A percentile compares a stretch with the other conserved stretches of the same genome.
These are phyloP conservation scores for Rosa persica DNA, from an alignment of 306 rosid genomes.

Conservation along the genomic window DNA sequence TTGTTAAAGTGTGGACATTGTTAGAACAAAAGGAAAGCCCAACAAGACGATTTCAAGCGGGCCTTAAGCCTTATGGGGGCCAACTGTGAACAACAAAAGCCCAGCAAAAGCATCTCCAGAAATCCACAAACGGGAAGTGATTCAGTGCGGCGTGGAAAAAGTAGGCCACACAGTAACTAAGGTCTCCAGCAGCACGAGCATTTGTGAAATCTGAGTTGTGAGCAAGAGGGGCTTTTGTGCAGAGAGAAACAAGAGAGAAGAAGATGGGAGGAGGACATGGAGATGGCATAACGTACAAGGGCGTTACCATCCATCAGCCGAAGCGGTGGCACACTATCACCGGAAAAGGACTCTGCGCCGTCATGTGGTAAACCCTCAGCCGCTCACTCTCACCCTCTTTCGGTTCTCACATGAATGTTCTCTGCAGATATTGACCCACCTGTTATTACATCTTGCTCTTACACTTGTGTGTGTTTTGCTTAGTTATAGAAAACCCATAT, in stretches of 20 bases:
- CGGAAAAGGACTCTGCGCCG: constrained; percentile 95
- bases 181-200: background rate
- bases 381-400: background rate
- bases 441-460: background rate
- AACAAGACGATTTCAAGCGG: background rate
- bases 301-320: constrained; percentile 48
- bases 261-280: constrained; percentile 61
- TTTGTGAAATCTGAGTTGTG: background rate
- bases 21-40: background rate
- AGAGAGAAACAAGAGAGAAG: constrained; percentile 2
- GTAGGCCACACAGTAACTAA: background rate
- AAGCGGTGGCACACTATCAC: constrained; percentile 89
- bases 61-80: background rate
- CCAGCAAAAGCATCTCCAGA: background rate
- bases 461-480: background rate
- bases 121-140: background rate
- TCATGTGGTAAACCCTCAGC: constrained; percentile 61
- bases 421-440: background rate
- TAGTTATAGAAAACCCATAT: background rate
- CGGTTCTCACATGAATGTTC: background rate
- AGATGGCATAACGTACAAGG: constrained; percentile 48
- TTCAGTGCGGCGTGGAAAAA: constrained; percentile 5
- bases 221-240: background rate
- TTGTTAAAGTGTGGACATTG: too few species aligned
- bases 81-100: background rate